Conservation (phyloP, 1,284 basidiomycete species). For the Irpex sp. region DNA sequence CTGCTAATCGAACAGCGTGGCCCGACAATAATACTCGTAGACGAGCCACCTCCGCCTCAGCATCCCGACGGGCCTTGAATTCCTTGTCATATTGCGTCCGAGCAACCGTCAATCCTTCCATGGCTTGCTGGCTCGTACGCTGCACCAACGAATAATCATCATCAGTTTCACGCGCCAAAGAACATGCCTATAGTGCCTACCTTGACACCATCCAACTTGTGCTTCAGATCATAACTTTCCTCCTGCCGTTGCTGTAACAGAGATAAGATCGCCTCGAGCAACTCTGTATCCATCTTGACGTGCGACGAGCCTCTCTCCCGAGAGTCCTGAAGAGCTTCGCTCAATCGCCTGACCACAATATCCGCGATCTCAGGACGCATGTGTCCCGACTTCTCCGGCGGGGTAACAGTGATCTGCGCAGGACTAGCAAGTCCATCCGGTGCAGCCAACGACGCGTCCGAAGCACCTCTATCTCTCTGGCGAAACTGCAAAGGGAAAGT, state of each 20-base stretch:
- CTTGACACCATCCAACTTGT: conserved; percentile 82
- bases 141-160: conserved; percentile 25
- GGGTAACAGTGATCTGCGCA: conserved; percentile 41
- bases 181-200: conserved; percentile 37
- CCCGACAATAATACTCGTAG: conserved; percentile 83
- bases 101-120: conserved; percentile 87
- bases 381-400: conserved; percentile 31
- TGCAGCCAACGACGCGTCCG: conserved; percentile 13
- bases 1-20: conserved; percentile 82
- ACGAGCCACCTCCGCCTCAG: conserved; percentile 86
- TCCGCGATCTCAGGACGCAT: conserved; percentile 38
- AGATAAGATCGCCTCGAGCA: conserved; percentile 69
- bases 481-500: conserved; percentile 1
- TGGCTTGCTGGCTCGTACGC: conserved; percentile 86
- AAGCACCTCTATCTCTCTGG: conserved; percentile 16
- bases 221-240: conserved; percentile 64
- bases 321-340: conserved; percentile 59
- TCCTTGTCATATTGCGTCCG: conserved; percentile 93
- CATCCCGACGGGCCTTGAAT: conserved; percentile 79
- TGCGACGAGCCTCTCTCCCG: conserved; percentile 57
- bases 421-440: conserved; percentile 9
- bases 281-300: conserved; percentile 67
- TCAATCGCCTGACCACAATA: conserved; percentile 45
- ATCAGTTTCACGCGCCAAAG: not conserved
- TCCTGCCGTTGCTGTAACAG: conserved; percentile 65